A percentile compares a stretch with the other conserved stretches of the same genome.
Conservation (phyloP, 148 eudicot genomes). For the Rhododendron vialii region DNA sequence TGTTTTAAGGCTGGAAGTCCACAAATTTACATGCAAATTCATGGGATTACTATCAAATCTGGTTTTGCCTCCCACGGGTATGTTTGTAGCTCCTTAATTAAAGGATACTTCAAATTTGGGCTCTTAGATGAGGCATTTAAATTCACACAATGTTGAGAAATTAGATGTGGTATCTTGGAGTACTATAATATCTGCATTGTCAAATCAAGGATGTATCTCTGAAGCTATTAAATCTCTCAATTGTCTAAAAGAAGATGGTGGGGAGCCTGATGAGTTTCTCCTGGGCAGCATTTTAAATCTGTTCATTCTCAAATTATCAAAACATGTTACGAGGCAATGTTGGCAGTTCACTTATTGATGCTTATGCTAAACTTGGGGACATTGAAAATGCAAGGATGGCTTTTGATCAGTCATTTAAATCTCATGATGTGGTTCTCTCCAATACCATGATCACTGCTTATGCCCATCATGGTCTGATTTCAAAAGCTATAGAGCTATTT, state of each 20-base stretch:
- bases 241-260: slow-evolving; percentile 9
- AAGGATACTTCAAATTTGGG: slow-evolving; percentile 12
- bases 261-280: slow-evolving; percentile 19
- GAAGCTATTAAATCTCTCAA: slow-evolving; percentile 10
- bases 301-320: slow-evolving; percentile 16
- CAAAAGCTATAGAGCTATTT: slow-evolving; percentile 23
- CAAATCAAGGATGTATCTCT: slow-evolving; percentile 10
- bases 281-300: slow-evolving; percentile 20
- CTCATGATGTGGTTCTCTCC: slow-evolving; percentile 14
- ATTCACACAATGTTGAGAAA: slow-evolving; percentile 2
- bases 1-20: slow-evolving; percentile 1
- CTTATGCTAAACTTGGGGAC: slow-evolving; percentile 27
- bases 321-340: slow-evolving; percentile 15
- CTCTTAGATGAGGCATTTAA: slow-evolving; percentile 4
- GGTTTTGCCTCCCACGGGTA: slow-evolving; percentile 16
- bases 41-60: slow-evolving; percentile 17
- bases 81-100: slow-evolving; percentile 15
- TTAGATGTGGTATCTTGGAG: slow-evolving; percentile 14
- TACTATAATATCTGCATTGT: slow-evolving; percentile 17
- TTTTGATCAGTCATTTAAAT: slow-evolving; percentile 13
- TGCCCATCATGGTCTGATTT: slow-evolving; percentile 22
- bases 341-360: slow-evolving; percentile 19
- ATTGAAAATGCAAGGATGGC: slow-evolving; percentile 18
- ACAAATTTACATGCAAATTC: slow-evolving; percentile 14
- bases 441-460: slow-evolving; percentile 27